phyloP scores from a whole-genome alignment of 306 rosid species.

The Cucurbita pepo region DNA sequence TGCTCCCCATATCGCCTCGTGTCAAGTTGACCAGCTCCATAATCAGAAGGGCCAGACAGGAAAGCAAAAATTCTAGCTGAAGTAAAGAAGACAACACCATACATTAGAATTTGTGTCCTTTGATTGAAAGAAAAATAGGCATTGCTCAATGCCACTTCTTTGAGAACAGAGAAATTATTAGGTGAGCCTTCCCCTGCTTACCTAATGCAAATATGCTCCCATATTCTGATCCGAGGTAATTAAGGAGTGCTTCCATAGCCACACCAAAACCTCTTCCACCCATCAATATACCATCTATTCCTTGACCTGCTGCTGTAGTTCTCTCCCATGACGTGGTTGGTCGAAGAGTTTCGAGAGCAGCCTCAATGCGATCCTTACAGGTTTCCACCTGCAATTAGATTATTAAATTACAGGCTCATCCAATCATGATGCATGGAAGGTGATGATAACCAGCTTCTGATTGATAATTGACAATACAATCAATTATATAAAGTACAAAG shows the following conservation, averaged over 20 bases:
- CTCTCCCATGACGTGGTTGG: conserved; percentile 98
- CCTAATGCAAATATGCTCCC: conserved; percentile 96
- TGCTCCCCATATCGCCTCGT: conserved; percentile 92
- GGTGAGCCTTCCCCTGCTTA: conserved; percentile 5
- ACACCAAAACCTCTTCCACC: conserved; percentile 94
- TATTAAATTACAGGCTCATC: conserved; percentile 10
- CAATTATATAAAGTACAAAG: neutral
- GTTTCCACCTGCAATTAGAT: conserved; percentile 60
- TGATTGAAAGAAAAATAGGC: neutral
- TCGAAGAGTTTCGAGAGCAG: conserved; percentile 89
- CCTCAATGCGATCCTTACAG: conserved; percentile 80
- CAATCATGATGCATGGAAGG: neutral
- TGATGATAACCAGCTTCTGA: neutral
- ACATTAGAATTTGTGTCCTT: neutral
- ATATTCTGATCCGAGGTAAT: conserved; percentile 91
- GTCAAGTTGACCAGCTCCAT: conserved; percentile 90
- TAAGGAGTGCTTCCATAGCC: conserved; percentile 86
- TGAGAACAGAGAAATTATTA: neutral
- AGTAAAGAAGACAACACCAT: neutral
- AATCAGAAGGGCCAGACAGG: conserved; percentile 91
- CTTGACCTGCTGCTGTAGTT: conserved; percentile 79
- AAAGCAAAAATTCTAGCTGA: conserved; percentile 91
- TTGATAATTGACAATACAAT: neutral
- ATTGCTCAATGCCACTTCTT: neutral
- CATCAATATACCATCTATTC: conserved; percentile 73